Evolutionary conservation across 257 asterid genomes (phyloP), one percentile per base, ranked within the genome.

Genomic region (Nicotiana attenuata): DNA sequence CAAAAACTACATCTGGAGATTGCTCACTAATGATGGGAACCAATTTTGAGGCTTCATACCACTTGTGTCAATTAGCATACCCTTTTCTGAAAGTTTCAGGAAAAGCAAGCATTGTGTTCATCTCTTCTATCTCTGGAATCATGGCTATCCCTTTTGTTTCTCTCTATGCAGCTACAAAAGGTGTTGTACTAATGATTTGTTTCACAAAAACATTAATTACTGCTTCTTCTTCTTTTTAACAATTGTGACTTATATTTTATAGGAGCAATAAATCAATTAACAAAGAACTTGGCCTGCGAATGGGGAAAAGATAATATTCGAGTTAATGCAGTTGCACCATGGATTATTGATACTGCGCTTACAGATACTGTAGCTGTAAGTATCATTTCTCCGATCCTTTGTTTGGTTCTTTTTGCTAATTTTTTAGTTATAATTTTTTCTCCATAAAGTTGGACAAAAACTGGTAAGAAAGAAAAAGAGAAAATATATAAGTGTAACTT

Each of bases 11-110:
- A 29, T 31, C 55, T 15, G 67, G 50, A 56, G 81, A 77, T 56
- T 77, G 52, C 31, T 53, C 81, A 56, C 17, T 77, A 17, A 52
- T 77, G 65, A 77, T 77, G 33, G 81, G 81, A 56, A 77, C 68
- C 14, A 77, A 77, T 38, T 77, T 77, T 56, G 81, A 77, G 65
- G 68, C 81, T 77, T 77, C 81, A 56, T 77, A 17, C 26, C 11
- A 77, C 20, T 14, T 77, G 64, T 77, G 81, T 31, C 81, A 77
- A 15, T 77, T 77, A 15, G 67, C 81, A 56, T 55, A 77, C 31
- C 81, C 81, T 53, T 77, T 16, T 22, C 4, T 77, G 31, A 77
- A 77, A 56, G 67, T 28, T 56, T 77, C 68, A 10, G 41, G n/a
- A 5, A 77, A 53, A 65, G 81, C 67, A 29, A 77, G 53, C 81